Conservation (phyloP, 2,329 filamentous ascomycete species). For the Aureobasidium sp. region DNA sequence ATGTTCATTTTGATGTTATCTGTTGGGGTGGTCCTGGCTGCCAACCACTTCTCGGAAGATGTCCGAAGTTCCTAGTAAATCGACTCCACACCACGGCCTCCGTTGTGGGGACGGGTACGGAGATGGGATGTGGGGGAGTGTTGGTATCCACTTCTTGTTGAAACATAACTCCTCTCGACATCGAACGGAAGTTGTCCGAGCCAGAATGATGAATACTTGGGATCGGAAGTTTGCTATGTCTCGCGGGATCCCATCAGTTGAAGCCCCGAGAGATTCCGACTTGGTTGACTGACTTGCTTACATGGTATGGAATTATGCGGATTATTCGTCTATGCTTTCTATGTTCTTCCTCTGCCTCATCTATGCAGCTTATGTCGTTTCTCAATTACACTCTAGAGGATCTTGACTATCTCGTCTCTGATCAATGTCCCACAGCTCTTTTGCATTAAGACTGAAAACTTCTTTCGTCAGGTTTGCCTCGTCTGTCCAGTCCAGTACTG, state of each 20-base stretch:
- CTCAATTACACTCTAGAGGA: background rate
- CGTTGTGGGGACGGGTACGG: background rate
- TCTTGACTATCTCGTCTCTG: background rate
- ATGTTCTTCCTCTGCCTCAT: background rate
- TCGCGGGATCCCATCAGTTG: no score
- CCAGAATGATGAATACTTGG: background rate
- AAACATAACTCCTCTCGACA: background rate
- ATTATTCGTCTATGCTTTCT: background rate
- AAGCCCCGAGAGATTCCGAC: no score
- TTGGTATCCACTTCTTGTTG: background rate
- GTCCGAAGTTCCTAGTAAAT: background rate
- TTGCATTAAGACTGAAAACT: slow-evolving; percentile 49
- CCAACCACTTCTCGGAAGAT: background rate
- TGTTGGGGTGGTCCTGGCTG: background rate
- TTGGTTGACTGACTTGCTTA: no score
- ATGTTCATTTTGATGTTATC: background rate
- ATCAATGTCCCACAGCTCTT: slow-evolving; percentile 36
- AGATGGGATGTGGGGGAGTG: background rate
- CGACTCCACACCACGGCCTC: background rate
- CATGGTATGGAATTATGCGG: background rate
- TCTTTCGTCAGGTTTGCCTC: slow-evolving; percentile 34
- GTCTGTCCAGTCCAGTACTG: slow-evolving; percentile 46
- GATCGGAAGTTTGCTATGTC: no score
- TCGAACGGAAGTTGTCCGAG: background rate
- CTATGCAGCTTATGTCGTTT: background rate